Base-by-base conservation (phyloP, 2,329 filamentous ascomycete species). In the Bipolaris bicolor region DNA sequence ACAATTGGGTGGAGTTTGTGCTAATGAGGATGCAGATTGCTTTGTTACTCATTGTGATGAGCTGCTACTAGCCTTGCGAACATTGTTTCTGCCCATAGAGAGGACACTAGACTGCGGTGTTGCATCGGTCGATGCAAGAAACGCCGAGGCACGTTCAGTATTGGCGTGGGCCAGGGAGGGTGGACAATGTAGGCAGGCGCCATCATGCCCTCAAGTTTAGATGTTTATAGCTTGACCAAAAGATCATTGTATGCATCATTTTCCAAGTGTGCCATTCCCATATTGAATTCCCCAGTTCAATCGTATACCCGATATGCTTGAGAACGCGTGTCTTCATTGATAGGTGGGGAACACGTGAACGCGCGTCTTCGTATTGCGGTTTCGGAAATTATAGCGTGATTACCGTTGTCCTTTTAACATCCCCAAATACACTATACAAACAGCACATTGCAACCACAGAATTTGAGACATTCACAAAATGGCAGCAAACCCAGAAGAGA, bases 401-500 rank as follows among this genome's bases (percentile, higher is more conserved):
- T 55, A 52, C 60, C 55, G 55, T 40, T 26, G 43, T 36, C 26
- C 39, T 49, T 26, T 52, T 26, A 60, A 57, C 54, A 49, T 44
- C 46, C 48, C 26, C 15, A 41, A 37, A 52, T 45, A 44, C 50
- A 48, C 45, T 54, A 49, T 48, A 40, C 44, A 34, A 40, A 40
- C 24, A 49, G 40, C 50, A n/a, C 45, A 34, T 48, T 48, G 16
- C 49, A 20, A 26, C 36, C 41, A 40, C 46, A 22, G 18, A 45
- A 11, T 31, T 45, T 16, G 15, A 24, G 49, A 26, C 16, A 24
- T 36, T 49, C n/a, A 9, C 48, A 62, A 50, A 3, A 69, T 69
- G 66, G 58, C 65, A 43, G 46, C 58, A 9, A 63, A 66, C 46
- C 57, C 56, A 40, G 66, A 69, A 45, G 60, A 63, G 39, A 24